A percentile compares a stretch with the other conserved stretches of the same genome.
Conservation (phyloP, 805 yeast genomes). For the Lipomyces starkeyi region DNA sequence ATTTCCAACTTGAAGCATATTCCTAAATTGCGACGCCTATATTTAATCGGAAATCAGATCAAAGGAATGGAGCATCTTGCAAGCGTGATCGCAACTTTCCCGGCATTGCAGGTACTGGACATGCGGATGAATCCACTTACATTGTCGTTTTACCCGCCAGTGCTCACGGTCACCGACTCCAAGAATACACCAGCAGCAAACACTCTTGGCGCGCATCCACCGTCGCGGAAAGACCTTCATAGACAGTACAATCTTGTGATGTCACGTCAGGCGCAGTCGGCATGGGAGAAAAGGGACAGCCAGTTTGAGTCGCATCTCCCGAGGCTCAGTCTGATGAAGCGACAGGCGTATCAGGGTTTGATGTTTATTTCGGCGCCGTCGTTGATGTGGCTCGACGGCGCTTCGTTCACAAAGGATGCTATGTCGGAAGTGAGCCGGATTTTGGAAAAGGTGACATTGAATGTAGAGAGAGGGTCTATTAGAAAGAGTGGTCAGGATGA, state of each 20-base stretch:
- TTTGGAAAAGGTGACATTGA: conserved; percentile 30
- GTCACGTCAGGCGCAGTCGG: conserved; percentile 27
- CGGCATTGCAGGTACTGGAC: conserved; percentile 41
- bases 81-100: conserved; percentile 32
- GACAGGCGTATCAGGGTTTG: conserved; percentile 34
- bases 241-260: conserved; percentile 28
- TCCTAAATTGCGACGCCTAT: conserved; percentile 42
- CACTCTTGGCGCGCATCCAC: conserved; percentile 11
- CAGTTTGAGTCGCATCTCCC: conserved; percentile 25
- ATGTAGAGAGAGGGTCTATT: conserved; percentile 14
- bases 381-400: conserved; percentile 34
- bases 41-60: conserved; percentile 42
- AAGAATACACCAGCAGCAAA: neutral
- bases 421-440: conserved; percentile 18
- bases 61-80: conserved; percentile 36
- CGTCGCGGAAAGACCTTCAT: conserved; percentile 19
- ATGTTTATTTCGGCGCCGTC: conserved; percentile 29
- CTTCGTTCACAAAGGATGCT: conserved; percentile 16
- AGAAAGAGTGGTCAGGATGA: neutral
- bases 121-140: conserved; percentile 45
- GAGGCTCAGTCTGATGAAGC: conserved; percentile 12
- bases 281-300: conserved; percentile 28
- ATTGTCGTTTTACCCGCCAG: conserved; percentile 39
- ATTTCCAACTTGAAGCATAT: conserved; percentile 41
- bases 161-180: conserved; percentile 6